Evolutionary conservation across 768 basidiomycete species (phyloP), one percentile per base, ranked within the genome.

Genomic region (Lactarius akahatsu): DNA sequence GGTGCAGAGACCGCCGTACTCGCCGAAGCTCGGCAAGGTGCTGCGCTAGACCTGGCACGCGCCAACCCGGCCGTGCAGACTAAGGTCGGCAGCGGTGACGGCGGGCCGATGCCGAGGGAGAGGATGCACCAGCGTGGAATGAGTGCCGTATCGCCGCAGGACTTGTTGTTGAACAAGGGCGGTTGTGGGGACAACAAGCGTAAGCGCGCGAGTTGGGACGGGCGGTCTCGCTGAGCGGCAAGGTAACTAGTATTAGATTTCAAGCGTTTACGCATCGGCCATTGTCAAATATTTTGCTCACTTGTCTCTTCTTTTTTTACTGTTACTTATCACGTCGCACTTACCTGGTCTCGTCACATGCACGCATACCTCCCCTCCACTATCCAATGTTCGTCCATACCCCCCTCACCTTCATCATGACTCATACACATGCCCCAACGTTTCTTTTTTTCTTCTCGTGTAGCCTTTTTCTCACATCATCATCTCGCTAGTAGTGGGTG

Each of bases 181-280:
- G 11, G 61, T 26, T 57, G 75, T 10, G 81, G 66, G 63, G 84
- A 85, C 61, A 82, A 84, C 69, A 85, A 85, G 73, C 78, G 83
- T 66, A 85, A 85, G 76, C 77, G 83, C 67, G 81, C 82, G 43
- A 85, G 84, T 68, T 85, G 83, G 83, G 83, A 85, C 67, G 84
- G 83, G 16, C 75, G 76, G 15, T 71, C 72, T 57, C 74, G 73
- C 34, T 75, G 66, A 72, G 62, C 57, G 41, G 30, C 23, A 7
- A 4, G n/a, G 23, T 30, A 59, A 23, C 9, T 43, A 23, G n/a
- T 61, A 26, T 59, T 54, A 54, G 50, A 41, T 23, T 55, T 26
- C 47, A 4, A 61, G 11, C 23, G 20, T 59, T 56, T 41, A 13
- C 40, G 40, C 41, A 18, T 45, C 28, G 36, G 26, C 2, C 26